Percentiles rank a stretch among this genome's conserved stretches.
Evolutionary conservation across 345 rosid species (phyloP).

Genomic region (Xanthoceras sorbifolium): DNA sequence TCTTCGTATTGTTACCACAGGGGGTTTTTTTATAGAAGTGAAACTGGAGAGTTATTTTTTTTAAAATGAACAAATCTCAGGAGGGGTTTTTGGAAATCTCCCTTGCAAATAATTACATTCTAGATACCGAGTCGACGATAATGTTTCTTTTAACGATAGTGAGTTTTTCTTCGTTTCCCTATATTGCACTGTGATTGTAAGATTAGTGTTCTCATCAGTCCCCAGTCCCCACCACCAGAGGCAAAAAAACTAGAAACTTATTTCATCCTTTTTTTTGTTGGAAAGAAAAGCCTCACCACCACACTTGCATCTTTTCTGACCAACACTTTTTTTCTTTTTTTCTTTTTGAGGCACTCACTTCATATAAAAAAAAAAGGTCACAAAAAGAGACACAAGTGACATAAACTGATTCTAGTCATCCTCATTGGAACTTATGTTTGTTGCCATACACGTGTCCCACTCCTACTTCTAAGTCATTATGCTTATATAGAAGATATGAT

Average conservation of each 20-base stretch:
- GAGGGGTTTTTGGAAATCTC: no score
- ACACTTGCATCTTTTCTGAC: slow-evolving; percentile 3
- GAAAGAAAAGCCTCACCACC: slow-evolving; percentile 21
- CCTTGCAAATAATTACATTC: no score
- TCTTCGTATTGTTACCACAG: no score
- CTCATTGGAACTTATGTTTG: slow-evolving; percentile 17
- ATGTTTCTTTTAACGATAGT: no score
- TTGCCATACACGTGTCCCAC: slow-evolving; percentile 28
- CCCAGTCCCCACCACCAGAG: slow-evolving; percentile 12
- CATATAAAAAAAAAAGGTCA: no score
- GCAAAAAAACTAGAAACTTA: neutral
- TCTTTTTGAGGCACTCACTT: slow-evolving; percentile 11
- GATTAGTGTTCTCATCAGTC: neutral
- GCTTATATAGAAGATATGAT: neutral
- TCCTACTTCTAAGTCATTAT: no score
- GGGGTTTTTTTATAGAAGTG: no score
- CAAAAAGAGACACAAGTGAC: slow-evolving; percentile 9
- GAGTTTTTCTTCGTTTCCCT: no score
- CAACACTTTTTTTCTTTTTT: neutral
- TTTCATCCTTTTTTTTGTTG: slow-evolving; percentile 10
- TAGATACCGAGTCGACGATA: no score
- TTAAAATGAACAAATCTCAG: no score
- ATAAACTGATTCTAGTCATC: slow-evolving; percentile 9
- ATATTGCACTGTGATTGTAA: no score
- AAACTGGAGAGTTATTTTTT: no score